Evolutionary conservation across 495 filamentous ascomycete genomes (phyloP), one percentile per base, ranked within the genome.

Genomic region (Parmelia sp.): DNA sequence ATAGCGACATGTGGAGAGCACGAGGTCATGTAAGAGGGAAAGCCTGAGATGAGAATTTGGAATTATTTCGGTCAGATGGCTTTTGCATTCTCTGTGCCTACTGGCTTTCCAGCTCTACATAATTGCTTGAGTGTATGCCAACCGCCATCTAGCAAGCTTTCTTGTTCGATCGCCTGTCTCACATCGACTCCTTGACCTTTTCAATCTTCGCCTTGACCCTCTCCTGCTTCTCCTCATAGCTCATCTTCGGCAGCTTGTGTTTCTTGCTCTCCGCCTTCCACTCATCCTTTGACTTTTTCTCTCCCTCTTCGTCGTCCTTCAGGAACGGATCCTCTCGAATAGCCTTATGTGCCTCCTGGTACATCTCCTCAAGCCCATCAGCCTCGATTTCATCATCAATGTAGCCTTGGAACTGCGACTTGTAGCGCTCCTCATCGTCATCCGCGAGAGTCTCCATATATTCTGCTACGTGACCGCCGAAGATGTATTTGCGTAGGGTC

Each of bases 381-480:
- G 94, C 93, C 81, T 97, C 94, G 66, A 97, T 78, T 69, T 93
- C 95, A 73, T 96, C 89, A 74, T 97, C 94, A 69, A 96, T 88
- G 84, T 99, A 99, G 79, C 92, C 86, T 77, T 86, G 79, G 88
- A 99, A 98, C 84, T 97, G 94, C 71, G 85, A 86, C 85, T 92
- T 93, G 88, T 90, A 99, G 77, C 94, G 92, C 85, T 99, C 94
- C 88, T 99, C 94, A 77, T 99, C 94, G 77, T 99, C 94, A 76
- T 99, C 94, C 76, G 95, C 95, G 70, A 99, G 89, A 51, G 87
- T 93, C 88, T 99, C 94, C 94, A 99, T 99, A 85, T 97, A 99
- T 86, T 99, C 94, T 66, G 92, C 90, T 68, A 99, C 88, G 85
- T 99, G 94, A 59, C 94, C 92, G 75, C 86, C 95, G 75, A 91